Conservation (phyloP, 139 green algal species). For the Tetratostichococcus sp. region DNA sequence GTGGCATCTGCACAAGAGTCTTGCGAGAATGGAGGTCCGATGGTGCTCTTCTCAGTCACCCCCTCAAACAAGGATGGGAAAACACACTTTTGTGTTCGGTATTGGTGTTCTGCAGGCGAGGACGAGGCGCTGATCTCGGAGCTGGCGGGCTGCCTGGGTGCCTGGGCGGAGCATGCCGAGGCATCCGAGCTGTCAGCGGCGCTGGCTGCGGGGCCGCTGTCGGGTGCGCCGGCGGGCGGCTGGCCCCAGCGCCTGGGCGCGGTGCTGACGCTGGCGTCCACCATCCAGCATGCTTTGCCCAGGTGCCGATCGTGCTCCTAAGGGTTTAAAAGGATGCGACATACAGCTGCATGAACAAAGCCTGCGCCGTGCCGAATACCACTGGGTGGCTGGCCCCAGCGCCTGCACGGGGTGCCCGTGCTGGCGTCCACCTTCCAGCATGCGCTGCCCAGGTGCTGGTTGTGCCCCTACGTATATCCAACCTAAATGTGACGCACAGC, state of each 20-base stretch:
- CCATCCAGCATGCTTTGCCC: constrained; percentile 14
- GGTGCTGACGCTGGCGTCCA: constrained; percentile 23
- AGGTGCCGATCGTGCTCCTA: no score
- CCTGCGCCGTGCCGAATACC: no score
- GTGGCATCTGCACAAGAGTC: no score
- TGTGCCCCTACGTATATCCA: no score
- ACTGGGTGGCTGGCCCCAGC: constrained; percentile 5
- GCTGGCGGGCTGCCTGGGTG: constrained; percentile 30
- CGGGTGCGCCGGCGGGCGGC: not conserved
- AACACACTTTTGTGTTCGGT: no score
- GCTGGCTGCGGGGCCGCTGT: constrained; percentile 38
- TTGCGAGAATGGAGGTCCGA: no score
- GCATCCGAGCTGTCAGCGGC: constrained; percentile 18
- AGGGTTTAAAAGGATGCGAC: no score
- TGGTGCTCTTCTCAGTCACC: no score
- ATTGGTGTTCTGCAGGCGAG: constrained; percentile 9
- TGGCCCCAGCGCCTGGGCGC: constrained; percentile 19
- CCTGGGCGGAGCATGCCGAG: constrained; percentile 21
- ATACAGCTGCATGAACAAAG: no score
- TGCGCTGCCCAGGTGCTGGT: not conserved
- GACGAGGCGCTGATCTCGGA: constrained; percentile 29
- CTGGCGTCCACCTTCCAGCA: constrained; percentile 25
- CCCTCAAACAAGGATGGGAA: no score
- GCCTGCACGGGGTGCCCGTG: constrained; percentile 21
- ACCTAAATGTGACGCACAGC: no score